Evolutionary conservation across 2,329 filamentous ascomycete species (phyloP).

Genomic region (Talaromyces sp.): DNA sequence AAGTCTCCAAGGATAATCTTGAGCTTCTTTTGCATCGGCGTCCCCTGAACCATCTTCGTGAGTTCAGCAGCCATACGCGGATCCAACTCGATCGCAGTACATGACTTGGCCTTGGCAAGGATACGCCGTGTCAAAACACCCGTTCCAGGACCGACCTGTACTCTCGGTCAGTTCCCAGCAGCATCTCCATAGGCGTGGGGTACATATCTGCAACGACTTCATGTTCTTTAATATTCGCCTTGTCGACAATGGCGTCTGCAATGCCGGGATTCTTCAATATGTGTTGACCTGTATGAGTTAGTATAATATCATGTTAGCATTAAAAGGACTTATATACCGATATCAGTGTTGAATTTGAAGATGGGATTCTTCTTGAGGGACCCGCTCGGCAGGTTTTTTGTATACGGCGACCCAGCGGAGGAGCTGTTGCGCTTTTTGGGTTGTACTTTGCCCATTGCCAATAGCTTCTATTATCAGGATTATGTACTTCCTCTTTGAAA

Average conservation of each 20-base stretch:
- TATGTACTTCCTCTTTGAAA: too few relatives aligned
- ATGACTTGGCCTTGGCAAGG: conserved; percentile 77
- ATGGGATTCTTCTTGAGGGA: conserved; percentile 68
- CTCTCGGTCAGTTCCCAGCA: conserved; percentile 67
- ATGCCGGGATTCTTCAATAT: conserved; percentile 91
- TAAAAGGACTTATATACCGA: conserved; percentile 42
- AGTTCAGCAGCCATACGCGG: conserved; percentile 95
- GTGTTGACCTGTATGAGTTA: conserved; percentile 60
- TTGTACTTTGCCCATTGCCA: conserved; percentile 53
- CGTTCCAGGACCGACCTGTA: conserved; percentile 74
- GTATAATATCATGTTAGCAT: neutral
- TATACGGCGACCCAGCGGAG: conserved; percentile 37
- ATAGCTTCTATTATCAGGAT: too few relatives aligned
- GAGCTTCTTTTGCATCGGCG: conserved; percentile 74
- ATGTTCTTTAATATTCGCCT: conserved; percentile 84
- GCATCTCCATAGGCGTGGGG: neutral
- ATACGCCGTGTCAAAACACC: conserved; percentile 88
- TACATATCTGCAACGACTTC: conserved; percentile 47
- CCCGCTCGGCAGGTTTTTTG: conserved; percentile 28
- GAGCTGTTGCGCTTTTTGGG: conserved; percentile 53
- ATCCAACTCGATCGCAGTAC: conserved; percentile 86
- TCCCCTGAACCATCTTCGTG: conserved; percentile 89
- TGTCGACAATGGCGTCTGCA: conserved; percentile 75
- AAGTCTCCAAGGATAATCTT: conserved; percentile 89
- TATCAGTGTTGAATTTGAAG: conserved; percentile 94